These are phyloP conservation scores for Cyberlindnera amylophila DNA, from an alignment of 805 yeast genomes.

Conservation along the genomic window DNA sequence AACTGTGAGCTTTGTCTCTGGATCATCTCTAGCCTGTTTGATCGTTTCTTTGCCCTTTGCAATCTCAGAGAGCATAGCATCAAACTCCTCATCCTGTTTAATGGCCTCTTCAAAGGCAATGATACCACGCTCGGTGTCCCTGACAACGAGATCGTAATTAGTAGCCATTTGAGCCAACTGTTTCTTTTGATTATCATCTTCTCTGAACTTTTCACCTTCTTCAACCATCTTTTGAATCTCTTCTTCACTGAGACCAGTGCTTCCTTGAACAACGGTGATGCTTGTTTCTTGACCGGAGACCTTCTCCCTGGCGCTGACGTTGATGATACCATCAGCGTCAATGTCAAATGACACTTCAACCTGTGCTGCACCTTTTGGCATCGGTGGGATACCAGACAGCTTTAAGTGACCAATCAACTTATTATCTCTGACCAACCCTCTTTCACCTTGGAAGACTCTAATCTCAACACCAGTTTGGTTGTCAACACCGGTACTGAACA, in stretches of 20 bases:
- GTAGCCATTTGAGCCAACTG: conserved; percentile 70
- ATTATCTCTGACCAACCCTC: conserved; percentile 74
- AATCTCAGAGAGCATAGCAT: conserved; percentile 40
- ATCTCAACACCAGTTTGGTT: conserved; percentile 82
- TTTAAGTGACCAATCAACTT: conserved; percentile 73
- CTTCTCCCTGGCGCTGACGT: conserved; percentile 77
- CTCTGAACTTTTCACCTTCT: conserved; percentile 63
- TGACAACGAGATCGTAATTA: conserved; percentile 71
- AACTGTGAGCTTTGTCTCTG: conserved; percentile 52
- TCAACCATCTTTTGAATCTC: conserved; percentile 61
- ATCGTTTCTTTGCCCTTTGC: conserved; percentile 59
- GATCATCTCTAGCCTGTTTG: conserved; percentile 61
- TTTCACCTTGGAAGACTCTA: conserved; percentile 77
- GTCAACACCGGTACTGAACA: conserved; percentile 79
- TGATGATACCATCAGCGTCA: conserved; percentile 80
- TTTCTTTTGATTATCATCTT: conserved; percentile 54
- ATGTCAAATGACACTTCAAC: conserved; percentile 73
- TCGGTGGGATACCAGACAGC: conserved; percentile 66
- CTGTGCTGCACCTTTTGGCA: conserved; percentile 79
- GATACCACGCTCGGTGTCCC: conserved; percentile 86
- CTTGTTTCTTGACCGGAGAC: conserved; percentile 76
- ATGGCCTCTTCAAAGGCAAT: conserved; percentile 56
- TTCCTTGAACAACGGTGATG: conserved; percentile 60
- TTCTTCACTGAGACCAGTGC: conserved; percentile 63
- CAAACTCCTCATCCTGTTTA: conserved; percentile 49